A percentile compares a stretch with the other conserved stretches of the same genome.
These are phyloP conservation scores for Rhizopogon sp. DNA, from an alignment of 768 basidiomycete species.

Conservation along the genomic window DNA sequence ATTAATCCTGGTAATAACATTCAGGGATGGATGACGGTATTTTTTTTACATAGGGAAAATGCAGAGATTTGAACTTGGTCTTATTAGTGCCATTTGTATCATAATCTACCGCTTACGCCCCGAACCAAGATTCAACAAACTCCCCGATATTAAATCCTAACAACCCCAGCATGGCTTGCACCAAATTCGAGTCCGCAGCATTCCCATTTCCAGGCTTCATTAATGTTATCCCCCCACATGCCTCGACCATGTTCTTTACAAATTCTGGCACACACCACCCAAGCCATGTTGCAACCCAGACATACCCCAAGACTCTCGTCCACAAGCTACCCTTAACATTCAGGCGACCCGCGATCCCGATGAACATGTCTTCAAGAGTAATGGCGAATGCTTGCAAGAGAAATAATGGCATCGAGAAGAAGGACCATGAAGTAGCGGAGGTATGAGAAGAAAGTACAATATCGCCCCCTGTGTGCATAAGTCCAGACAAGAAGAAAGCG, in stretches of 20 bases:
- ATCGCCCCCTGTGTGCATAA: conserved; percentile 31
- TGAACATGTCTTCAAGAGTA: conserved; percentile 26
- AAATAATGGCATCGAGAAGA: conserved; percentile 21
- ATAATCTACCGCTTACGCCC: too few species aligned
- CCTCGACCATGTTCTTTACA: background rate
- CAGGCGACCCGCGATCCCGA: conserved; percentile 10
- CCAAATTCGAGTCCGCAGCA: background rate
- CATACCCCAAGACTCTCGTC: conserved; percentile 14
- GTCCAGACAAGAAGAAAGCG: conserved; percentile 25
- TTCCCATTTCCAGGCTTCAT: background rate
- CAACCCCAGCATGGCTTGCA: background rate
- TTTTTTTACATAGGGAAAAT: too few species aligned
- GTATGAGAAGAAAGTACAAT: conserved; percentile 14
- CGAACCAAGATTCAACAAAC: too few species aligned
- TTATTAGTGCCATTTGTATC: too few species aligned
- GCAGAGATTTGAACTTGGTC: too few species aligned
- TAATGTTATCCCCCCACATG: too few species aligned
- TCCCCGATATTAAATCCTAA: background rate
- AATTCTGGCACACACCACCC: background rate
- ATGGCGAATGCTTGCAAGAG: conserved; percentile 28
- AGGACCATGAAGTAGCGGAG: conserved; percentile 2
- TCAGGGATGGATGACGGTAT: too few species aligned
- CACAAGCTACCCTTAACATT: conserved; percentile 4
- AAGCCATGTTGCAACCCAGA: conserved; percentile 29
- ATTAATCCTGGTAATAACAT: too few species aligned